A percentile compares a stretch with the other conserved stretches of the same genome.
Conservation (phyloP, 768 basidiomycete species). For the Rossbeevera mucosa region DNA sequence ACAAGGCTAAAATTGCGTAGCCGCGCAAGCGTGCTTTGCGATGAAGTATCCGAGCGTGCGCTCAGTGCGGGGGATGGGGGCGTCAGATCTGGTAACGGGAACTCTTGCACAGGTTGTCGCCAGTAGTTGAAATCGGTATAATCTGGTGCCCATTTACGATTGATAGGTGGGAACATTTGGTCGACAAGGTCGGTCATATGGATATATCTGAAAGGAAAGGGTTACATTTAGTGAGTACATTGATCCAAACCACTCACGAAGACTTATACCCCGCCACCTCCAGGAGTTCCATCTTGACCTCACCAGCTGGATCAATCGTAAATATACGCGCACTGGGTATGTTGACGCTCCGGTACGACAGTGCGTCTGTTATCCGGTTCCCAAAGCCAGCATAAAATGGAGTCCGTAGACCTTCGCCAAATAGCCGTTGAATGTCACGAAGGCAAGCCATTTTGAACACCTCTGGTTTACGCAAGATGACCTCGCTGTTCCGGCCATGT, state of each 20-base stretch:
- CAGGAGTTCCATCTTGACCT: conserved; percentile 96
- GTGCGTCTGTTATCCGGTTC: conserved; percentile 95
- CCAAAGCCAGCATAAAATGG: conserved; percentile 98
- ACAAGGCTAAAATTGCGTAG: conserved; percentile 76
- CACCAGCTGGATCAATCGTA: conserved; percentile 91
- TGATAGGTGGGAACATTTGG: conserved; percentile 97
- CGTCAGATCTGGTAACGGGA: conserved; percentile 69
- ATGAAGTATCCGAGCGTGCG: conserved; percentile 85
- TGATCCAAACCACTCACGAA: conserved; percentile 50
- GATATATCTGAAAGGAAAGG: conserved; percentile 62
- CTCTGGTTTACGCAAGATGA: conserved; percentile 98
- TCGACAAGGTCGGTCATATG: conserved; percentile 99
- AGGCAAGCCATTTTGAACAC: conserved; percentile 99
- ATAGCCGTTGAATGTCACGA: conserved; percentile 88
- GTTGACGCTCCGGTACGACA: conserved; percentile 96
- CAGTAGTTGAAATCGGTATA: conserved; percentile 98
- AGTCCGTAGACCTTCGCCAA: conserved; percentile 63
- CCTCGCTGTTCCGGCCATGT: conserved; percentile 56
- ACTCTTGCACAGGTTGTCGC: conserved; percentile 76
- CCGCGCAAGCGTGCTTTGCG: conserved; percentile 66
- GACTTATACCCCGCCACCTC: conserved; percentile 97
- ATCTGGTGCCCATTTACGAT: conserved; percentile 82
- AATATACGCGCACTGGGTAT: conserved; percentile 93
- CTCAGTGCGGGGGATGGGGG: conserved; percentile 94
- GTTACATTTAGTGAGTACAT: background rate